Evolutionary conservation across 108 stramenopile species (phyloP).

Genomic region (Skeletonema potamos): DNA sequence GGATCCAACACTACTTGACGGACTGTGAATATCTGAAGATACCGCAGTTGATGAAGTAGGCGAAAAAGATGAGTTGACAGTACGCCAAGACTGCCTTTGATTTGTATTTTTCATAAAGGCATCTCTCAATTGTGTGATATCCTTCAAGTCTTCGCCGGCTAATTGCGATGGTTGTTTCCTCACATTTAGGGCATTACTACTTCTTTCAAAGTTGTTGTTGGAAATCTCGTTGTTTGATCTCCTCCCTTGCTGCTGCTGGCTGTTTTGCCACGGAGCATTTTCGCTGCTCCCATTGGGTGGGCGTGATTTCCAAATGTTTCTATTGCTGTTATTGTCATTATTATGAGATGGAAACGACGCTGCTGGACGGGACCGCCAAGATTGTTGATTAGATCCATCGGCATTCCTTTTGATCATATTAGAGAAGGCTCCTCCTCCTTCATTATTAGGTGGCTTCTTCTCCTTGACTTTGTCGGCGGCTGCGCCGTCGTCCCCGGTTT

Average conservation of each 20-base stretch:
- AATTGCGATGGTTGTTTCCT: not conserved
- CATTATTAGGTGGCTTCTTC: not conserved
- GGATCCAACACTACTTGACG: not conserved
- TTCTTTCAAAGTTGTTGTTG: not conserved
- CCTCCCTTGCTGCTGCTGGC: not conserved
- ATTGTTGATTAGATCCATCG: not conserved
- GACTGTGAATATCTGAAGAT: not conserved
- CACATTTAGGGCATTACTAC: conserved; percentile 8
- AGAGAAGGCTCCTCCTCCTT: not conserved
- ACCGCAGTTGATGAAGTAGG: not conserved
- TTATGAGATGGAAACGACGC: not conserved
- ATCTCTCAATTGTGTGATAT: conserved; percentile 31
- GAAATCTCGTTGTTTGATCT: not conserved
- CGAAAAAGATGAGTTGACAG: not conserved
- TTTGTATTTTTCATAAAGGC: conserved; percentile 24
- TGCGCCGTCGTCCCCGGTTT: not conserved
- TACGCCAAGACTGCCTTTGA: not conserved
- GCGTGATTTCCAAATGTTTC: not conserved
- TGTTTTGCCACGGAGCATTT: not conserved
- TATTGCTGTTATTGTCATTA: not conserved
- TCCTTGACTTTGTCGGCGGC: not conserved
- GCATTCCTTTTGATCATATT: conserved; percentile 9
- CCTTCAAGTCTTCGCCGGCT: conserved; percentile 2
- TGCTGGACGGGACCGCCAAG: conserved; percentile 3
- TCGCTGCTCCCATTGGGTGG: not conserved